A percentile compares a stretch with the other conserved stretches of the same genome.
Evolutionary conservation across 331 rosid species (phyloP).

Genomic region (Malus hybrid): DNA sequence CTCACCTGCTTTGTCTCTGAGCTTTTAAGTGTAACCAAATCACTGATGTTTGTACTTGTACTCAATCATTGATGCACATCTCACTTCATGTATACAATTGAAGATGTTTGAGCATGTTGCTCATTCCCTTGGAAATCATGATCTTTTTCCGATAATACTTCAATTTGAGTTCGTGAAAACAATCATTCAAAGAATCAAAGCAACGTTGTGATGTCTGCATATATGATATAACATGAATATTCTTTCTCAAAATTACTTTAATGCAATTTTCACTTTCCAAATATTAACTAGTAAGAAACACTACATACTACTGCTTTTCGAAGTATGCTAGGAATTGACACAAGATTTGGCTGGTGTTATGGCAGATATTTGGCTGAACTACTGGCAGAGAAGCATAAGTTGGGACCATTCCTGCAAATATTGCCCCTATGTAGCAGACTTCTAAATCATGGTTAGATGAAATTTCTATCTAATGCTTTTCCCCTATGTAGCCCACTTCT

Average conservation of each 20-base stretch:
- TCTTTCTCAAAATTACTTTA: background rate
- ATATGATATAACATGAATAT: background rate
- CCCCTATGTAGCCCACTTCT: background rate
- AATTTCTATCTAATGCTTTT: background rate
- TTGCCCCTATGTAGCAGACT: constrained; percentile 73
- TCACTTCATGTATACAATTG: background rate
- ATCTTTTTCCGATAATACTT: background rate
- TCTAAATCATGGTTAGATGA: constrained; percentile 54
- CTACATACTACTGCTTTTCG: background rate
- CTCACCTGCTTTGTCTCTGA: background rate
- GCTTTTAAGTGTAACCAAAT: background rate
- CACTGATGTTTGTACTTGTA: background rate
- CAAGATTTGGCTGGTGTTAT: constrained; percentile 21
- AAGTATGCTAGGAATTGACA: background rate
- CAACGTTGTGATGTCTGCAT: background rate
- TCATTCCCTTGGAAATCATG: background rate
- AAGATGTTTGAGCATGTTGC: background rate
- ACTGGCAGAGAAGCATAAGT: constrained; percentile 71
- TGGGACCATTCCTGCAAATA: constrained; percentile 79
- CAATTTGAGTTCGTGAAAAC: background rate
- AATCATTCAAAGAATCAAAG: background rate
- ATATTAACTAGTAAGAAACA: background rate
- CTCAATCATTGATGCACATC: background rate
- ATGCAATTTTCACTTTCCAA: background rate
- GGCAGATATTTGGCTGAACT: constrained; percentile 74